phyloP scores from a whole-genome alignment of 2,329 filamentous ascomycete species.

The Xylariaceae sp. region DNA sequence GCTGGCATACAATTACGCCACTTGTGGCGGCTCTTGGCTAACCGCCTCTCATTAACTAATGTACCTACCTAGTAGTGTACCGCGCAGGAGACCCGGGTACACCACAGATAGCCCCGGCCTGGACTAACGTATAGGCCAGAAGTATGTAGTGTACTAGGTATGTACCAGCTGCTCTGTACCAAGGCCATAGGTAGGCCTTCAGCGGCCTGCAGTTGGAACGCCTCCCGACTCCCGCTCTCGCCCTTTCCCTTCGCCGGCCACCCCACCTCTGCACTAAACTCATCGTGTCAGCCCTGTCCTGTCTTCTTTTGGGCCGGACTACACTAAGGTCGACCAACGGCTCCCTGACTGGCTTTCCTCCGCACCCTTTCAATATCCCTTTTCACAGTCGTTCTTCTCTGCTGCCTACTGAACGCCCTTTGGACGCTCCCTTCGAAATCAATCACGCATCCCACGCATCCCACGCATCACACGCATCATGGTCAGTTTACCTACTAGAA shows the following conservation, averaged over 20 bases:
- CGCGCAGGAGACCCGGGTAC: too few species aligned
- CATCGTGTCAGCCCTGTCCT: constrained; percentile 19
- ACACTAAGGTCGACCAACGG: constrained; percentile 2
- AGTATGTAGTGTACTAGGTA: too few species aligned
- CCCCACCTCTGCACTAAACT: constrained; percentile 9
- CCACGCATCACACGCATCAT: constrained; percentile 11
- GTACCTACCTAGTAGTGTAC: too few species aligned
- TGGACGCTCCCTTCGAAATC: constrained; percentile 11
- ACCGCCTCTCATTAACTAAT: too few species aligned
- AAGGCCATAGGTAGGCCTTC: neutral
- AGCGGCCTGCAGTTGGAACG: too few species aligned
- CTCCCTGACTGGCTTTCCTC: constrained; percentile 7
- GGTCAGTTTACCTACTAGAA: constrained; percentile 12
- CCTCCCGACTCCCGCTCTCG: neutral
- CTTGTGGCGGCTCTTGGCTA: too few species aligned
- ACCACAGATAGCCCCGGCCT: too few species aligned
- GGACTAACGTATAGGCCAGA: too few species aligned
- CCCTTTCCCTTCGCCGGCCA: constrained; percentile 3
- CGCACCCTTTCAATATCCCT: constrained; percentile 6
- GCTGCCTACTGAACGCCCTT: neutral
- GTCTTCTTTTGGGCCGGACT: neutral
- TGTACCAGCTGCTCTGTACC: too few species aligned
- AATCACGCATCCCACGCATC: neutral
- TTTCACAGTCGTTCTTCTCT: neutral
- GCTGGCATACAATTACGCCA: too few species aligned